Conservation (phyloP, 2,329 filamentous ascomycete species). For the Diaporthe aspalathi region DNA sequence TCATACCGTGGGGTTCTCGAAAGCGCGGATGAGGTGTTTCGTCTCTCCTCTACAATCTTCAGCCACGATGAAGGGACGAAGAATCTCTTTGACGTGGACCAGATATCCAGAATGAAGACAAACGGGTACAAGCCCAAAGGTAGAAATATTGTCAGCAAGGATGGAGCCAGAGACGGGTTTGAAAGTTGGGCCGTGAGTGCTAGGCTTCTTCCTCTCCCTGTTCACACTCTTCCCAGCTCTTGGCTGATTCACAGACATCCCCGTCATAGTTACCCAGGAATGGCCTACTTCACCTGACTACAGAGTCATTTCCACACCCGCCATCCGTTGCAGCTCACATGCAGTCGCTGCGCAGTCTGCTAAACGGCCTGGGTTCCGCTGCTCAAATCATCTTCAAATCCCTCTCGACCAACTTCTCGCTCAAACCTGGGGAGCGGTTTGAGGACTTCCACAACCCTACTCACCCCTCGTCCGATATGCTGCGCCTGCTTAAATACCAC, state of each 20-base stretch:
- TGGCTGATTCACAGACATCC: too few species aligned
- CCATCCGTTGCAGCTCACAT: not conserved
- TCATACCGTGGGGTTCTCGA: not conserved
- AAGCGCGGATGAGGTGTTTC: not conserved
- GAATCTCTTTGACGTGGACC: not conserved
- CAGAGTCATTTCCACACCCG: not conserved
- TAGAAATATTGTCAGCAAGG: not conserved
- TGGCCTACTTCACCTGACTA: not conserved
- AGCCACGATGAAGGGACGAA: not conserved
- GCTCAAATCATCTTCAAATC: not conserved
- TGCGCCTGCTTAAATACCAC: not conserved
- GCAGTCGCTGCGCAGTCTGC: not conserved
- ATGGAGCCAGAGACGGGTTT: not conserved
- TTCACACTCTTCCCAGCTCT: too few species aligned
- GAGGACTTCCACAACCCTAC: not conserved
- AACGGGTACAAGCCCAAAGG: not conserved
- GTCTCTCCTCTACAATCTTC: not conserved
- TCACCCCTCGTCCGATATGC: not conserved
- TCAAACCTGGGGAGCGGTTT: not conserved
- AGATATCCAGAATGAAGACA: not conserved
- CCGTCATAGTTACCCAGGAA: not conserved
- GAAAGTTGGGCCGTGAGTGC: not conserved
- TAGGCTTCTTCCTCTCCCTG: not conserved
- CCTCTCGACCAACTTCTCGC: not conserved
- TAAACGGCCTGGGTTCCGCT: not conserved